Evolutionary conservation across 164 flowering plant species (phyloP), one percentile per base, ranked within the genome.

Genomic region (Echeveria elegans): DNA sequence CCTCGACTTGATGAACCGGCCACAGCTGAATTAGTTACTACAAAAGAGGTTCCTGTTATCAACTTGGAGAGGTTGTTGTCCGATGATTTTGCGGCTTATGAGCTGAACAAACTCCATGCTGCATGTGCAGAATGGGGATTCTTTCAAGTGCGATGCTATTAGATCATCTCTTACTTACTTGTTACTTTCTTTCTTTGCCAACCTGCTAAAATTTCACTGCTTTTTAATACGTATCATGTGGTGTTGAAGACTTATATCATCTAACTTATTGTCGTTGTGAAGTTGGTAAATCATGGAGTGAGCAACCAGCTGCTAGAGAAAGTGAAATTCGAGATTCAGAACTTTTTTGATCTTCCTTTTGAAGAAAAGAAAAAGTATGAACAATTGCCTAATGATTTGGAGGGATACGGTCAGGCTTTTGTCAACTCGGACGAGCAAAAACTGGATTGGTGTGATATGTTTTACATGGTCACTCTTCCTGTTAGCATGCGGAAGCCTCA

Each of bases 91-190:
- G 14, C 66, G 12, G 43, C 68, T 12, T 65, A 63, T 28, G 77
- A 82, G 36, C 53, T 82, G 30, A 45, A 65, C 10, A 80, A 71
- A 59, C 69, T 82, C 6, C 76, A 82, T 64, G 5, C 45, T 11
- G 78, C 82, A 23, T 80, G 77, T 72, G 71, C 56, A 72, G 78
- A 78, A 0, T 82, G 86, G 86, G 85, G 85, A 6, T 73, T 82
- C 45, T 82, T 82, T 56, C 85, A 82, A 80, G 85, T 80, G 28
- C 26, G 18, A 10, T n/a, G n/a, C n/a, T 8, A 29, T 58, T 31
- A n/a, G n/a, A n/a, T 18, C 15, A 43, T 9, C n/a, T n/a, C n/a
- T 38, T 38, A 38, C n/a, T n/a, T n/a, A n/a, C n/a, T 38, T 38
- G 5, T 38, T 38, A 5, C 11, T 5, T 38, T 38, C n/a, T n/a